A percentile compares a stretch with the other conserved stretches of the same genome.
phyloP scores from a whole-genome alignment of 176 grass and related monocot genomes.

The Musa schizocarpa region DNA sequence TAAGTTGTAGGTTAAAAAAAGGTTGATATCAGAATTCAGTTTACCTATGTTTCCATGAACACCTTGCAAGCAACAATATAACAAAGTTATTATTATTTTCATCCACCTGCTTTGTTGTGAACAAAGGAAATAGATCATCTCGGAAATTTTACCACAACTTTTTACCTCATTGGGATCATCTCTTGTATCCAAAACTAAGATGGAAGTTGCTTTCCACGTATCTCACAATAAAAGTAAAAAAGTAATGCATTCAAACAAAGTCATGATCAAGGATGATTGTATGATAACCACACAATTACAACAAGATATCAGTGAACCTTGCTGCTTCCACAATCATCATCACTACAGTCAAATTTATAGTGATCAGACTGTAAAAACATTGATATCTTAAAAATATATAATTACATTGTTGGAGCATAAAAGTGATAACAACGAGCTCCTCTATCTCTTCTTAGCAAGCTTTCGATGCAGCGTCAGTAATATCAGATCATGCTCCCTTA shows the following conservation, averaged over 20 bases:
- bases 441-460: neutral
- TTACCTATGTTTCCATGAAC: too few species aligned
- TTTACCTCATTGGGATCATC: neutral
- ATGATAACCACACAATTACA: neutral
- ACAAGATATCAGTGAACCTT: neutral
- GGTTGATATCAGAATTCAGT: too few species aligned
- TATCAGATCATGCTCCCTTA: too few species aligned
- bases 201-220: neutral
- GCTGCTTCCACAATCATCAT: neutral
- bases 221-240: neutral
- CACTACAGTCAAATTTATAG: neutral
- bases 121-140: too few species aligned
- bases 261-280: neutral
- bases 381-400: neutral
- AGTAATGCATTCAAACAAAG: neutral
- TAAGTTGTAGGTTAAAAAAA: too few species aligned
- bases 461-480: neutral
- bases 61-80: too few species aligned
- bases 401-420: neutral
- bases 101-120: too few species aligned
- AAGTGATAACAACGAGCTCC: neutral
- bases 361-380: neutral
- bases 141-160: too few species aligned
- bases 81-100: too few species aligned
- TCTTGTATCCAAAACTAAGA: neutral